These are phyloP conservation scores for Stephanodiscus minutulus DNA, from an alignment of 108 stramenopile species.

Conservation along the genomic window DNA sequence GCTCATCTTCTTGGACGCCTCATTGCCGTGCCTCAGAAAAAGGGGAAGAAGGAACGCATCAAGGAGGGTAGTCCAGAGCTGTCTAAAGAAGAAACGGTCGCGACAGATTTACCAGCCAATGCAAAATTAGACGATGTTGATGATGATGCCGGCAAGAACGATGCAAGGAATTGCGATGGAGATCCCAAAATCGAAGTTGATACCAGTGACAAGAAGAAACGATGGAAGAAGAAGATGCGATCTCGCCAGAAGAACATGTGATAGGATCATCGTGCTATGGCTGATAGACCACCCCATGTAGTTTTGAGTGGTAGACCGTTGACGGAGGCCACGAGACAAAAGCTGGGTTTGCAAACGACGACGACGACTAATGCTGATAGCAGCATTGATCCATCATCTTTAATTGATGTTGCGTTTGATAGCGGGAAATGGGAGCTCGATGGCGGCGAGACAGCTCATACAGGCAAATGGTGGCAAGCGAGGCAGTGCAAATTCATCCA, in stretches of 20 bases:
- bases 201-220: constrained; percentile 18
- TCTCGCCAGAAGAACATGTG: constrained; percentile 85
- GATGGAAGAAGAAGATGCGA: constrained; percentile 64
- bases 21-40: no score
- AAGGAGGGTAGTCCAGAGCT: constrained; percentile 12
- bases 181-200: constrained; percentile 7
- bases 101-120: not conserved
- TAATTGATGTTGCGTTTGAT: constrained; percentile 5
- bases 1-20: no score
- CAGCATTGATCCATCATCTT: not conserved
- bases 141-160: constrained; percentile 27
- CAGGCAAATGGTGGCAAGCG: not conserved
- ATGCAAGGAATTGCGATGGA: constrained; percentile 18
- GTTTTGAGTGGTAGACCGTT: constrained; percentile 65
- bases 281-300: constrained; percentile 70
- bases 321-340: constrained; percentile 64
- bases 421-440: constrained; percentile 16
- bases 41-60: constrained; percentile 64
- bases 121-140: constrained; percentile 8
- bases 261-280: constrained; percentile 64
- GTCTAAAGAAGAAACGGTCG: constrained; percentile 1
- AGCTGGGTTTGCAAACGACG: constrained; percentile 22
- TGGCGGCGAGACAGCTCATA: not conserved
- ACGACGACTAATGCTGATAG: not conserved
- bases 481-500: no score